These are phyloP conservation scores for Schizonepeta tenuifolia DNA, from an alignment of 257 asterid genomes.

Conservation along the genomic window DNA sequence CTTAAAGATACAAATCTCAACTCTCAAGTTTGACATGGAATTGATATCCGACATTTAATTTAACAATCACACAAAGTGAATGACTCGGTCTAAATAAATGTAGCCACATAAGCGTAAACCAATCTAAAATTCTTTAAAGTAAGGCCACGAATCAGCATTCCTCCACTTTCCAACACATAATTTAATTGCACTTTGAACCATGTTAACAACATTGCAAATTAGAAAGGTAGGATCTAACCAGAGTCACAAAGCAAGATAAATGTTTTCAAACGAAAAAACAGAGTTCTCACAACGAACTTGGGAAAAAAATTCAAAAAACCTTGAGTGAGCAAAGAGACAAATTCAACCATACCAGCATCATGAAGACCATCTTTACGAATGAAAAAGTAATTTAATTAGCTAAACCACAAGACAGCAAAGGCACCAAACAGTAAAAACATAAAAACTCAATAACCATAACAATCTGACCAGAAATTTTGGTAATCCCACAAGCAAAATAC, in stretches of 20 bases:
- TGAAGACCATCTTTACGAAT: constrained; percentile 94
- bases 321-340: constrained; percentile 21
- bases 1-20: neutral
- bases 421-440: too few species aligned
- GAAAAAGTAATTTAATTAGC: too few species aligned
- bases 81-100: neutral
- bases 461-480: too few species aligned
- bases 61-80: neutral
- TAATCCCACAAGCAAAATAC: too few species aligned
- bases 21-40: neutral
- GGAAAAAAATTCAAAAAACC: constrained; percentile 7
- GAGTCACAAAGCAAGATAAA: constrained; percentile 2
- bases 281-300: neutral
- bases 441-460: too few species aligned
- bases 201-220: constrained; percentile 7
- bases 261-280: neutral
- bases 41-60: neutral
- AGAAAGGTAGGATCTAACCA: constrained; percentile 11
- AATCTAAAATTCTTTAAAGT: constrained; percentile 12
- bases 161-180: too few species aligned
- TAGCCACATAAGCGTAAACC: neutral
- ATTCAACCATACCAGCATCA: constrained; percentile 74
- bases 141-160: neutral
- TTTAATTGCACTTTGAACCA: neutral
- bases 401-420: too few species aligned